Evolutionary conservation across 140 eudicot genomes (phyloP).

Genomic region (Bidens hawaiensis): DNA sequence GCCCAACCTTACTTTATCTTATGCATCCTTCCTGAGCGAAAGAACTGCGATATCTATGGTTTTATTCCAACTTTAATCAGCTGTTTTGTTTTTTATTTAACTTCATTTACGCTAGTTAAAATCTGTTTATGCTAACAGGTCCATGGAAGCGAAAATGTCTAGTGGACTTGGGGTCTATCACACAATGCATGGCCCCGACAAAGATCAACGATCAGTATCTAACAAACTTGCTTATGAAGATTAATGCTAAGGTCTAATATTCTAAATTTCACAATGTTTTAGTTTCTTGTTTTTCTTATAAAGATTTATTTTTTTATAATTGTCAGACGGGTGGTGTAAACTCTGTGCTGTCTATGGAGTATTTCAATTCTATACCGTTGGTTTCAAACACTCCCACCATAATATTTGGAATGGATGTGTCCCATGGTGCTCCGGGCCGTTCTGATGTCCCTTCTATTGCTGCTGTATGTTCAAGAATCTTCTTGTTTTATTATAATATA

Average conservation of each 20-base stretch:
- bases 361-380: conserved; percentile 36
- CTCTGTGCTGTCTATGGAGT: conserved; percentile 35
- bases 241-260: conserved; percentile 54
- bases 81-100: neutral
- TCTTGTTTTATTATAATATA: neutral
- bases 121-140: conserved; percentile 25
- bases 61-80: neutral
- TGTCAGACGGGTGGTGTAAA: conserved; percentile 61
- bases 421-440: conserved; percentile 57
- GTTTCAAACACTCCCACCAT: conserved; percentile 48
- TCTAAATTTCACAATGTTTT: neutral
- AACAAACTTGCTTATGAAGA: conserved; percentile 55
- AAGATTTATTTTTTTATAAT: conserved; percentile 9
- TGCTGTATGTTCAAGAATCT: conserved; percentile 21
- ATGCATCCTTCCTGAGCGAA: conserved; percentile 59
- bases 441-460: conserved; percentile 73
- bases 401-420: conserved; percentile 58
- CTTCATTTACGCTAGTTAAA: neutral
- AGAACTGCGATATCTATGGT: conserved; percentile 54
- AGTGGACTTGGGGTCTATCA: conserved; percentile 45
- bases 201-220: conserved; percentile 57
- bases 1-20: conserved; percentile 45
- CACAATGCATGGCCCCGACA: conserved; percentile 57
- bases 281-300: neutral
- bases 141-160: conserved; percentile 69